phyloP scores from a whole-genome alignment of 805 yeast species.

The Tetrapisispora iriomotensis region DNA sequence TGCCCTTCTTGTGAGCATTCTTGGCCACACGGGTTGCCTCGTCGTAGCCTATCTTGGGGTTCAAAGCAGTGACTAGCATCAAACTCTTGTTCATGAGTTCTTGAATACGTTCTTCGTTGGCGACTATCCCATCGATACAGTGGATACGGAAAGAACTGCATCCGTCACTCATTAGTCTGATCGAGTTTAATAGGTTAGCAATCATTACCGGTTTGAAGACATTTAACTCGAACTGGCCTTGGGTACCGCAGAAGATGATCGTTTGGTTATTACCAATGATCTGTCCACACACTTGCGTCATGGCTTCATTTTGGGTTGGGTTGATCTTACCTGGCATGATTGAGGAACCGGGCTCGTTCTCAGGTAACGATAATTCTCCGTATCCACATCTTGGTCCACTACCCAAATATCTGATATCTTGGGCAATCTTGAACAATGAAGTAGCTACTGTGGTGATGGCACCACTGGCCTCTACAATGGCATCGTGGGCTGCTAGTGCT shows the following conservation, averaged over 20 bases:
- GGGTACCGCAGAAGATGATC: conserved; percentile 95
- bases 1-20: conserved; percentile 96
- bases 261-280: conserved; percentile 95
- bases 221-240: conserved; percentile 97
- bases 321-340: conserved; percentile 99
- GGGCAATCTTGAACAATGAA: conserved; percentile 91
- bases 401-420: conserved; percentile 95
- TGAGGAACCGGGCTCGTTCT: conserved; percentile 98
- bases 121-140: conserved; percentile 91
- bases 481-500: conserved; percentile 98
- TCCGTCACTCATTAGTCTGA: conserved; percentile 86
- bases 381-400: conserved; percentile 99
- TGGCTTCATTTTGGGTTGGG: conserved; percentile 98
- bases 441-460: conserved; percentile 92
- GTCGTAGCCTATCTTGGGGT: conserved; percentile 98
- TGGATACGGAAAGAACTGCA: conserved; percentile 79
- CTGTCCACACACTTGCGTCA: conserved; percentile 96
- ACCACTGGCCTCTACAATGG: conserved; percentile 95
- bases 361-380: conserved; percentile 91
- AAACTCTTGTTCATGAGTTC: conserved; percentile 87
- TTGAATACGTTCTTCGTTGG: conserved; percentile 78
- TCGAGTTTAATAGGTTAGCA: conserved; percentile 76
- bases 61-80: conserved; percentile 96
- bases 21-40: conserved; percentile 96
- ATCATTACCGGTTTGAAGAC: conserved; percentile 97